Percentiles rank a stretch among this genome's conserved stretches.
phyloP scores from a whole-genome alignment of 768 basidiomycete genomes.

The Lepiota brunneoincarnata region DNA sequence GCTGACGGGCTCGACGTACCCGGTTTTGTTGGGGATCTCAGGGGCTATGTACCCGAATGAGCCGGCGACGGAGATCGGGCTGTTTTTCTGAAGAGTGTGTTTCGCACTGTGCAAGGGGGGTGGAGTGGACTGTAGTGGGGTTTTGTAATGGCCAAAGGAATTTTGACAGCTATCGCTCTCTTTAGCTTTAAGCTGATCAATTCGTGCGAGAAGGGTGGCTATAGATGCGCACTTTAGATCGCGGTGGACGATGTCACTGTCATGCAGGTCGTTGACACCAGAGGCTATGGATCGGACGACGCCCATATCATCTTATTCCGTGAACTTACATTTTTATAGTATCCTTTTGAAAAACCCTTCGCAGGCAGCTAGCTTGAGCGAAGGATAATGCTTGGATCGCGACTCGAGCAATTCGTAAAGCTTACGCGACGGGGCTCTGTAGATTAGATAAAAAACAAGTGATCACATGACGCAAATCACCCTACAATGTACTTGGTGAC shows the following conservation, averaged over 20 bases:
- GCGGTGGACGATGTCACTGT: constrained; percentile 92
- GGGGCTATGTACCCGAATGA: constrained; percentile 92
- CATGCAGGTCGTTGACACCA: constrained; percentile 87
- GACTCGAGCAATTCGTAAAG: constrained; percentile 98
- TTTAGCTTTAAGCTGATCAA: constrained; percentile 36
- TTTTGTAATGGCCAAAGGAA: constrained; percentile 86
- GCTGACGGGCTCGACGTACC: constrained; percentile 91
- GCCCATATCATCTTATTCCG: constrained; percentile 83
- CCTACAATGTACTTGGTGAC: no score
- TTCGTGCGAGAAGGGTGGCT: constrained; percentile 1
- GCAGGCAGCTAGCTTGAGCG: constrained; percentile 90
- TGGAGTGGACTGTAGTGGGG: neutral
- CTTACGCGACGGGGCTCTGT: no score
- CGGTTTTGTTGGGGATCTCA: constrained; percentile 75
- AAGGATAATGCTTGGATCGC: constrained; percentile 90
- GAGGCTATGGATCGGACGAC: constrained; percentile 81
- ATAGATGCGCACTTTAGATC: constrained; percentile 72
- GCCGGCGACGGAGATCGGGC: constrained; percentile 69
- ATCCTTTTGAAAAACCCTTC: constrained; percentile 95
- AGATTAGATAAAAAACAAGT: no score
- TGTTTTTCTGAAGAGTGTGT: constrained; percentile 72
- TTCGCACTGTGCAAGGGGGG: constrained; percentile 56
- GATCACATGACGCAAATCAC: no score
- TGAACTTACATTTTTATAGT: constrained; percentile 82
- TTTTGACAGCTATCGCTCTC: constrained; percentile 91